Conservation (phyloP, 768 basidiomycete species). For the Gloeostereum incarnatum region DNA sequence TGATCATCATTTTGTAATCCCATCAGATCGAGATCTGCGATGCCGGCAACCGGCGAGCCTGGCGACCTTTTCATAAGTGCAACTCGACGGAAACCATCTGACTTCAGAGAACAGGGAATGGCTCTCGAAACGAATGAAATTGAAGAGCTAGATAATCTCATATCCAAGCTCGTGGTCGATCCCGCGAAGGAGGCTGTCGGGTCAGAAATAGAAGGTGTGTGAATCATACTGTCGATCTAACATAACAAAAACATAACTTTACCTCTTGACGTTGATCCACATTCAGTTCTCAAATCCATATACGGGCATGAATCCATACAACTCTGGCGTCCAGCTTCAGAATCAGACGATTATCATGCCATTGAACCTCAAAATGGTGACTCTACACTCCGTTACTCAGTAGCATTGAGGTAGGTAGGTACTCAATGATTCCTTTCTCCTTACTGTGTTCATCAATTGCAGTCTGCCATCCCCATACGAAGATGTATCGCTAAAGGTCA, state of each 20-base stretch:
- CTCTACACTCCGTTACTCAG: conserved; percentile 50
- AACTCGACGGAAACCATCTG: not conserved
- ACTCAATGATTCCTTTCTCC: conserved; percentile 5
- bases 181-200: conserved; percentile 31
- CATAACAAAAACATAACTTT: conserved; percentile 1
- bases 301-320: conserved; percentile 63
- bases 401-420: conserved; percentile 48
- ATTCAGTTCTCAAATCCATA: conserved; percentile 69
- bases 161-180: conserved; percentile 20
- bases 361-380: conserved; percentile 13
- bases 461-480: conserved; percentile 49
- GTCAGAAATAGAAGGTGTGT: conserved; percentile 37
- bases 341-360: conserved; percentile 8
- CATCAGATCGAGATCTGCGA: not conserved
- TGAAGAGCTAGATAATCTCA: conserved; percentile 9
- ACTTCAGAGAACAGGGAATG: not conserved
- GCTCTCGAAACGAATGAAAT: not conserved
- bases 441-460: conserved; percentile 12
- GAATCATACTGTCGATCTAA: conserved; percentile 1
- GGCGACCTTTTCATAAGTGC: not conserved
- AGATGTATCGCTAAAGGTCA: conserved; percentile 38
- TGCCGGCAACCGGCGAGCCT: not conserved
- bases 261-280: conserved; percentile 6
- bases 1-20: not conserved
- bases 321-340: conserved; percentile 39